Evolutionary conservation across 2,329 filamentous ascomycete genomes (phyloP), one percentile per base, ranked within the genome.

Genomic region (Blastomyces emzantsi): DNA sequence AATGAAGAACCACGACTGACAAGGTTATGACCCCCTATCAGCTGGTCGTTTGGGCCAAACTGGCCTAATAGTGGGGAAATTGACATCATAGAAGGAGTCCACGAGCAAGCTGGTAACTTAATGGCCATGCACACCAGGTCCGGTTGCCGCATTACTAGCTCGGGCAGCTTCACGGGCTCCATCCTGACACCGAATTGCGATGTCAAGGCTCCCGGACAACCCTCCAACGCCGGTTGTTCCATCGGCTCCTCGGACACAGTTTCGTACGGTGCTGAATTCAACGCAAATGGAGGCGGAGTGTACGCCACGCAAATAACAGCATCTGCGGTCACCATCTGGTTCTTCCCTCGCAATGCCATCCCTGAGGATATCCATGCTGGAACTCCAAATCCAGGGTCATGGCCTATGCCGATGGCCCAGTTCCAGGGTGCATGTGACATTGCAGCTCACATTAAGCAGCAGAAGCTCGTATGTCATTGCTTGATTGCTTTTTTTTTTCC

Each of bases 1-100:
- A 47, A 15, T 2, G 9, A 28, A 36, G 33, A n/a, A 30, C 62
- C 65, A 64, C 15, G 36, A 5, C 57, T 47, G 41, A 60, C 33
- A 28, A 47, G 15, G 22, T 19, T 45, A 28, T 25, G 28, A 58
- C 61, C 22, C 6, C 25, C 33, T 52, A 43, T 39, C 17, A 69
- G 68, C 66, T 77, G 75, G 76, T 75, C 71, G 11, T 68, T 87
- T 52, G 87, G 87, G 7, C 79, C 80, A 15, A 76, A 81, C 69
- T 90, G 87, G 87, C 87, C 87, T 1, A 69, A 70, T 45, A 77
- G 77, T 2, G 87, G 87, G 41, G 87, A 90, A 75, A 88, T 90
- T 68, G 87, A 90, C 72, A 86, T 90, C 68, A 81, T 90, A 66
- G 87, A 90, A 77, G 87, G 86, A 43, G 85, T 89, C 68, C 87